phyloP scores from a whole-genome alignment of 371 early-diverging fungal genomes.

The Amoeboaphelidium protococcarum region DNA sequence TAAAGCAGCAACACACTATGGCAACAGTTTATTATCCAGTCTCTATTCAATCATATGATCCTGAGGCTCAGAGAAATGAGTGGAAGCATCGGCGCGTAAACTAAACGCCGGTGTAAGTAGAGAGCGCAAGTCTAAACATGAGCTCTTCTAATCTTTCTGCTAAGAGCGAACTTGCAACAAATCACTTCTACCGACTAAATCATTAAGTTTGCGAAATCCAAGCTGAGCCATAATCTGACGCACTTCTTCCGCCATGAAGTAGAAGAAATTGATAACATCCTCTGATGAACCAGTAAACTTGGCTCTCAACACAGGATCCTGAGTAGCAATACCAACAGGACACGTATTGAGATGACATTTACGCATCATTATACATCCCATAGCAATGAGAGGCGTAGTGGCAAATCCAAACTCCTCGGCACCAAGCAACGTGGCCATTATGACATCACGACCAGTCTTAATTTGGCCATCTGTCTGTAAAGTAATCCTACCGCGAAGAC shows the following conservation, averaged over 20 bases:
- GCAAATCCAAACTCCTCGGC: slow-evolving; percentile 97
- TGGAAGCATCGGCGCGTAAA: slow-evolving; percentile 61
- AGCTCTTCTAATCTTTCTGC: slow-evolving; percentile 49
- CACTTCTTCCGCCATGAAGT: slow-evolving; percentile 78
- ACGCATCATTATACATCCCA: slow-evolving; percentile 88
- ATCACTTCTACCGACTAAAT: slow-evolving; percentile 82
- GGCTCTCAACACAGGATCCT: slow-evolving; percentile 70
- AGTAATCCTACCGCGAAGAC: slow-evolving; percentile 72
- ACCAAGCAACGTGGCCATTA: slow-evolving; percentile 76
- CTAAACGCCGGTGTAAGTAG: slow-evolving; percentile 63
- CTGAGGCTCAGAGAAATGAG: slow-evolving; percentile 45
- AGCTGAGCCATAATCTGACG: slow-evolving; percentile 72
- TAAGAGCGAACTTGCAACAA: slow-evolving; percentile 38
- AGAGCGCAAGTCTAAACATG: slow-evolving; percentile 50
- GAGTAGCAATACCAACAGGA: slow-evolving; percentile 89
- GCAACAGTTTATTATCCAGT: slow-evolving; percentile 49
- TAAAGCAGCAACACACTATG: slow-evolving; percentile 33
- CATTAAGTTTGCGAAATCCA: slow-evolving; percentile 68
- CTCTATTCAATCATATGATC: slow-evolving; percentile 58
- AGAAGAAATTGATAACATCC: slow-evolving; percentile 89
- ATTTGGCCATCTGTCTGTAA: slow-evolving; percentile 93
- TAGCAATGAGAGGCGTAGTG: slow-evolving; percentile 83
- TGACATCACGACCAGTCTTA: slow-evolving; percentile 85
- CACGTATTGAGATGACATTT: slow-evolving; percentile 81
- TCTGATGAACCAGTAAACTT: slow-evolving; percentile 83